These are phyloP conservation scores for Platanus orientalis DNA, from an alignment of 164 flowering plant genomes.

Conservation along the genomic window DNA sequence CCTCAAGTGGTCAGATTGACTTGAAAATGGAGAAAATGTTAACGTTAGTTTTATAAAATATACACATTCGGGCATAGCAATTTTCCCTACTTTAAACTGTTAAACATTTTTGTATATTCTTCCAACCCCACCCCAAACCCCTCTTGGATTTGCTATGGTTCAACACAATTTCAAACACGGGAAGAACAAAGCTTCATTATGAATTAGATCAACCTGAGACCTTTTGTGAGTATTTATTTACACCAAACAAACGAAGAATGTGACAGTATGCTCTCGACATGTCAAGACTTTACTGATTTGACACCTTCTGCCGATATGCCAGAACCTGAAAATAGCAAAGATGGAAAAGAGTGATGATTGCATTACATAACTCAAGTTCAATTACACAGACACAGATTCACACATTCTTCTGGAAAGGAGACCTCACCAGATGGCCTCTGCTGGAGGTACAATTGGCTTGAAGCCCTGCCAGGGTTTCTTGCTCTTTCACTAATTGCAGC, in stretches of 20 bases:
- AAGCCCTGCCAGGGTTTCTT: conserved; percentile 55
- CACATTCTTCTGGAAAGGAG: neutral
- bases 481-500: conserved; percentile 36
- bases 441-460: conserved; percentile 20
- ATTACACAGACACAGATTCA: neutral
- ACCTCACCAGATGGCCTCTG: conserved; percentile 51
- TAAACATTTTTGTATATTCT: neutral
- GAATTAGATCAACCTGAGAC: neutral
- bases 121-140: neutral
- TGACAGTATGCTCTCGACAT: neutral
- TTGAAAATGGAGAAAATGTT: neutral
- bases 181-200: neutral
- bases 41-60: no score
- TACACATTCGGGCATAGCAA: no score
- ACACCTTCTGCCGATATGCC: conserved; percentile 35
- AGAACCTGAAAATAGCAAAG: conserved; percentile 36
- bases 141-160: neutral
- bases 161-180: neutral
- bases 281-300: conserved; percentile 6
- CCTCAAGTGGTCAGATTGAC: neutral
- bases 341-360: neutral
- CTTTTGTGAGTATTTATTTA: neutral
- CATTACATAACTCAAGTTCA: conserved; percentile 2
- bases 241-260: neutral
- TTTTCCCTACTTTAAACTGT: neutral